Base-by-base conservation (phyloP, 495 filamentous ascomycete genomes). In the Pyrenula massariospora region DNA sequence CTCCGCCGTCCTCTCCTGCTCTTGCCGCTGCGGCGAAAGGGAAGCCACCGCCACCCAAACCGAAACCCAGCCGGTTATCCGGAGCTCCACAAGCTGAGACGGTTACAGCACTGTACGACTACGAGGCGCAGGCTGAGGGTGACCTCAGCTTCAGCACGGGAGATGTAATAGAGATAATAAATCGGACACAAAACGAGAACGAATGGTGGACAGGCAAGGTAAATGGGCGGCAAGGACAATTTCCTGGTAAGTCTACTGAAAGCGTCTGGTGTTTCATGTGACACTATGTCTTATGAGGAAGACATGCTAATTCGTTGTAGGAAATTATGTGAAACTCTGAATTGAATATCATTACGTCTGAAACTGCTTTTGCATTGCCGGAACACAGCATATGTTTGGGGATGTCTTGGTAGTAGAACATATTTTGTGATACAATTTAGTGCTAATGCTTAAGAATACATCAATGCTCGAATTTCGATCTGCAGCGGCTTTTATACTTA, bases 151-250 rank as follows among this genome's bases (percentile, higher is more conserved):
- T 99, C 66, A 81, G 77, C 2, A 83, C 89, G 0, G 94, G 93
- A 2, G 94, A 99, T 58, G 72, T 88, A 24, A 97, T 99, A 62
- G 91, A 96, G 67, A 89, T 99, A 56, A 66, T 89, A 12, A 76
- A 78, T 58, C 77, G 88, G 50, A 95, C 91, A 12, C 74, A 75
- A 15, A 95, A 94, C 60, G 86, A 87, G 53, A 95, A 99, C 62
- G 93, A 97, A 70, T 99, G 93, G 93, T 99, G 93, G 93, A 83
- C 76, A 1, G 93, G 93, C 3, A 84, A 78, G 66, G 58, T 93
- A 55, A 73, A 83, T 58, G 91, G 87, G 21, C 81, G 83, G 68
- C 75, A 86, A 62, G 93, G 93, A 47, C 93, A 97, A 69, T 97
- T 98, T 69, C 93, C 93, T 61, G 93, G 93, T 91, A 80, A 71